A percentile compares a stretch with the other conserved stretches of the same genome.
These are phyloP conservation scores for Vanilla planifolia DNA, from an alignment of 106 monocot genomes.

Conservation along the genomic window DNA sequence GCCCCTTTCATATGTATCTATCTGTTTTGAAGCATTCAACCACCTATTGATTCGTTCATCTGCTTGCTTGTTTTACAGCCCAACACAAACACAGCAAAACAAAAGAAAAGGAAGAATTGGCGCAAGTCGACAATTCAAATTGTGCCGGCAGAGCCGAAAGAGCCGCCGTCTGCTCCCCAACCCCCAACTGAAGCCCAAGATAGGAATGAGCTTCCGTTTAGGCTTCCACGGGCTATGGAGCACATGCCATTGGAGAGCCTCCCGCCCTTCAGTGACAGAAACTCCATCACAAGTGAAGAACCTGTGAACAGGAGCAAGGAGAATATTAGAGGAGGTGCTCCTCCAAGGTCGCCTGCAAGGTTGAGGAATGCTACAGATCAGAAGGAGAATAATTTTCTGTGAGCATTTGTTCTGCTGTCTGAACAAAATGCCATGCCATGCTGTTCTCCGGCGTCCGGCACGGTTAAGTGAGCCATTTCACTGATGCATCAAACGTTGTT, in stretches of 20 bases:
- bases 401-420: neutral
- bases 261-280: slow-evolving; percentile 54
- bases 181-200: slow-evolving; percentile 15
- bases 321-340: slow-evolving; percentile 6
- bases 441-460: too few relatives aligned
- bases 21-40: neutral
- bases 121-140: slow-evolving; percentile 60
- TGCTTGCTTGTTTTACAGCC: slow-evolving; percentile 18
- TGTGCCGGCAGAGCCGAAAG: slow-evolving; percentile 16
- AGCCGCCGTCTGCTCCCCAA: slow-evolving; percentile 3
- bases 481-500: too few relatives aligned
- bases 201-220: slow-evolving; percentile 36
- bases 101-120: slow-evolving; percentile 60
- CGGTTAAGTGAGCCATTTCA: too few relatives aligned
- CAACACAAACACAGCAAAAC: slow-evolving; percentile 29
- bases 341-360: slow-evolving; percentile 25
- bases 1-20: neutral
- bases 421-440: too few relatives aligned
- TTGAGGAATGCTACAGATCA: slow-evolving; percentile 30
- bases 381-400: slow-evolving; percentile 53
- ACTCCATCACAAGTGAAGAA: slow-evolving; percentile 30
- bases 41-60: neutral
- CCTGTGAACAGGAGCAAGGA: slow-evolving; percentile 26
- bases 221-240: slow-evolving; percentile 68
- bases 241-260: slow-evolving; percentile 10